Percentiles rank a stretch among this genome's conserved stretches.
Conservation (phyloP, 371 early-diverging fungal species). For the Zychaea mexicana region DNA sequence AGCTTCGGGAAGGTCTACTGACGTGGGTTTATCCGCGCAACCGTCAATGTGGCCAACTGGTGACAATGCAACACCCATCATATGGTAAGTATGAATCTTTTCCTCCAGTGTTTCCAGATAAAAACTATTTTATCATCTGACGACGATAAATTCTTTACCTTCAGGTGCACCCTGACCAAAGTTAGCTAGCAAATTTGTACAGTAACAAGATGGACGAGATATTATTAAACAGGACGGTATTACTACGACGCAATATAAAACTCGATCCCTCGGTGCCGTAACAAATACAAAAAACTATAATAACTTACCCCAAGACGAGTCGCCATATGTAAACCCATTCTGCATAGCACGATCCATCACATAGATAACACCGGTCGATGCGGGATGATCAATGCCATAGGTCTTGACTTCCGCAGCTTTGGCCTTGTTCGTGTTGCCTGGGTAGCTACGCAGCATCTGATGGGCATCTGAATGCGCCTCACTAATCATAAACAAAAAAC, state of each 20-base stretch:
- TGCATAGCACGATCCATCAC: slow-evolving; percentile 52
- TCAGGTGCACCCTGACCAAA: slow-evolving; percentile 63
- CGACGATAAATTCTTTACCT: slow-evolving; percentile 23
- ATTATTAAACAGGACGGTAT: neutral
- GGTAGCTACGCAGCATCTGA: slow-evolving; percentile 19
- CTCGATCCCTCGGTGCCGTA: too few species aligned
- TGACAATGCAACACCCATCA: too few species aligned
- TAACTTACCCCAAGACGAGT: slow-evolving; percentile 37
- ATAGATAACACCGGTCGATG: slow-evolving; percentile 53
- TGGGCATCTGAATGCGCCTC: slow-evolving; percentile 27
- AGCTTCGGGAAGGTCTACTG: slow-evolving; percentile 21
- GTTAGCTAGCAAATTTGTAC: slow-evolving; percentile 30
- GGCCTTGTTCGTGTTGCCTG: slow-evolving; percentile 22
- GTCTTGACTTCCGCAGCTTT: slow-evolving; percentile 12
- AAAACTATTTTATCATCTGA: neutral
- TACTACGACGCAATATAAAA: neutral
- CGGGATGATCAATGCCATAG: slow-evolving; percentile 46
- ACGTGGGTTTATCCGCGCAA: slow-evolving; percentile 35
- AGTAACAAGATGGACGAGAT: too few species aligned
- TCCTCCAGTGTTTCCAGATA: too few species aligned
- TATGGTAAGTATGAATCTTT: too few species aligned
- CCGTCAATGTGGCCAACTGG: slow-evolving; percentile 46
- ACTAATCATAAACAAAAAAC: slow-evolving; percentile 15
- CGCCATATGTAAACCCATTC: slow-evolving; percentile 44
- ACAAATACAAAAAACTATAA: neutral